Conservation (phyloP, 2,329 filamentous ascomycete genomes). For the Diplodia mutila region DNA sequence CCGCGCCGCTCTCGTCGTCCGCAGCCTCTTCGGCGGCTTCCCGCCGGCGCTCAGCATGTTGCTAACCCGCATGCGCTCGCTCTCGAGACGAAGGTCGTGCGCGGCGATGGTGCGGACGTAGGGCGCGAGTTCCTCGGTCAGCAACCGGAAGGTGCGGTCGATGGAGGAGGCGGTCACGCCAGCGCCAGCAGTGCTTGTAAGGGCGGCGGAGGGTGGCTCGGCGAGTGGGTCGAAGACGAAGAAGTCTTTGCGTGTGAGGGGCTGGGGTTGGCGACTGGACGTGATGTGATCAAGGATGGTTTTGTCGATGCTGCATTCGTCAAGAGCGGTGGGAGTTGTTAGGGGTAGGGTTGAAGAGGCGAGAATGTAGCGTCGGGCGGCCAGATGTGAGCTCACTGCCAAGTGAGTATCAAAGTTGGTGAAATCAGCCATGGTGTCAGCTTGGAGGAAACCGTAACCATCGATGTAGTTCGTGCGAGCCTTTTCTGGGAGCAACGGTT, state of each 20-base stretch:
- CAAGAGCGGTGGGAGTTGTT: background rate
- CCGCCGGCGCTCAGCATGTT: constrained; percentile 63
- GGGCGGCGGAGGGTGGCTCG: constrained; percentile 39
- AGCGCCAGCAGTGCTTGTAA: constrained; percentile 35
- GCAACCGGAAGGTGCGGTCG: constrained; percentile 68
- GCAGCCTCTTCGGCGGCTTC: constrained; percentile 57
- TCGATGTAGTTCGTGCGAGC: constrained; percentile 60
- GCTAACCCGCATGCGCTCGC: constrained; percentile 66
- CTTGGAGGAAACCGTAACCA: constrained; percentile 58
- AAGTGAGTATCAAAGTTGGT: constrained; percentile 42
- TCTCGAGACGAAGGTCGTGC: constrained; percentile 72
- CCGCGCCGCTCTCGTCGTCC: constrained; percentile 74
- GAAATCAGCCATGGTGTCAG: constrained; percentile 53
- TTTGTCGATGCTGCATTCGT: constrained; percentile 29
- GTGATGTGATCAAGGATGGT: constrained; percentile 38
- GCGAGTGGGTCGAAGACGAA: constrained; percentile 59
- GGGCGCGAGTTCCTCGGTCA: constrained; percentile 80
- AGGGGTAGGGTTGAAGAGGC: constrained; percentile 3
- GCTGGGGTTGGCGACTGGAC: constrained; percentile 25
- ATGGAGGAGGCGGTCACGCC: constrained; percentile 72
- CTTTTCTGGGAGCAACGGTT: constrained; percentile 61
- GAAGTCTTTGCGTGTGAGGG: constrained; percentile 47
- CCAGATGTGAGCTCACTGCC: constrained; percentile 40
- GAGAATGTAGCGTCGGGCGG: background rate
- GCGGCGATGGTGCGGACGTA: constrained; percentile 85